phyloP scores from a whole-genome alignment of 345 rosid genomes.

The Salix caprea region DNA sequence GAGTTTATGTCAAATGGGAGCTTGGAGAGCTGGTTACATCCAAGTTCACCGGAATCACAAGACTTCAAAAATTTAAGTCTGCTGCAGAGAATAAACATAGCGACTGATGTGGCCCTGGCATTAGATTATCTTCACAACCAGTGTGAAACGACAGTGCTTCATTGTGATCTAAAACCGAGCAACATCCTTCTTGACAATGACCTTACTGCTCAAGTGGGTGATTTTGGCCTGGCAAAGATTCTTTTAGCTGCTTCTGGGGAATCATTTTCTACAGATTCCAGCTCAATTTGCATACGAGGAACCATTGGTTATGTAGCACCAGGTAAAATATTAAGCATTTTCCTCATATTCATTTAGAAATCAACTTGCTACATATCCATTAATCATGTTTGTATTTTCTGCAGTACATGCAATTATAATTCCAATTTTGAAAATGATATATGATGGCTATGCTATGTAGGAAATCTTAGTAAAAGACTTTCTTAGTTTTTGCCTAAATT shows the following conservation, averaged over 20 bases:
- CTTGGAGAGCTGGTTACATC: neutral
- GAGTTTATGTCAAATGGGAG: slow-evolving; percentile 12
- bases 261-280: neutral
- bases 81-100: neutral
- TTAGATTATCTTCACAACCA: neutral
- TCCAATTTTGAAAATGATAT: too few relatives aligned
- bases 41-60: neutral
- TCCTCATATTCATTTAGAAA: neutral
- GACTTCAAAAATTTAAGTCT: neutral
- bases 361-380: neutral
- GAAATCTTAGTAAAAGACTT: too few relatives aligned
- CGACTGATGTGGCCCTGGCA: neutral
- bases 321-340: neutral
- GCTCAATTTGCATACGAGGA: neutral
- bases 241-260: neutral
- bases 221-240: neutral
- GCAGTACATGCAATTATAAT: too few relatives aligned
- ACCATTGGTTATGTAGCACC: neutral
- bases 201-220: neutral
- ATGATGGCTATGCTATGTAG: too few relatives aligned
- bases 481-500: neutral
- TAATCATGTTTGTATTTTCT: too few relatives aligned
- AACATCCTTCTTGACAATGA: neutral
- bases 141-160: neutral
- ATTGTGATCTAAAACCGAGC: neutral